Base-by-base conservation (phyloP, 2,329 filamentous ascomycete species). In the Xylaria sp. region DNA sequence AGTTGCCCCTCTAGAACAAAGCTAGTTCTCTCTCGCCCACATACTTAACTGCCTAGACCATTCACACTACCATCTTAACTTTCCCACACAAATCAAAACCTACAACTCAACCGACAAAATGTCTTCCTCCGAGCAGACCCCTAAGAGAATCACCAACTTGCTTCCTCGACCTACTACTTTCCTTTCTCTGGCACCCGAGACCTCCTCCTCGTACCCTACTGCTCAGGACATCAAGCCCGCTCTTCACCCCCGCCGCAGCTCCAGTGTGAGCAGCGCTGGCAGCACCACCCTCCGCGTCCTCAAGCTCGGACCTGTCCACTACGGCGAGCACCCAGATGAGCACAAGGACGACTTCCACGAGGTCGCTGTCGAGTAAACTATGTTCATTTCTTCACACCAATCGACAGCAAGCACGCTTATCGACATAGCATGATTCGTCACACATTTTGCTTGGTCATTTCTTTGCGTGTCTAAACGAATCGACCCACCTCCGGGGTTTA, bases 281-380 rank as follows among this genome's bases (percentile, higher is more conserved):
- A 57, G 83, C 77, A 79, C 79, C 70, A 75, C 76, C 69, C 80
- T 81, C 73, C 83, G 84, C 67, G 86, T 90, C 78, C 84, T 91
- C 73, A 90, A 89, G 83, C 86, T 91, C 66, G 86, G 87, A 28
- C 88, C 88, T 40, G 88, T 90, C 67, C 87, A 90, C 84, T 89
- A 83, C 79, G 88, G 88, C 72, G 87, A 87, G 82, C 86, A 88
- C 79, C 80, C 81, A 26, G 87, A 83, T 70, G 86, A 85, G 64
- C 81, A 87, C 81, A 84, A 87, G 81, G 83, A 81, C 54, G 88
- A 90, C 81, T 89, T 82, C 77, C 79, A 85, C 79, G 83, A 86
- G 74, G 79, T 84, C 48, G 80, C 80, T 38, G 77, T 83, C 69
- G 79, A 82, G 77, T 82, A 76, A 78, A 67, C 20, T 15, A 20